Evolutionary conservation across 176 grass and related monocot genomes (phyloP), one percentile per base, ranked within the genome.

Genomic region (Zea luxurians): DNA sequence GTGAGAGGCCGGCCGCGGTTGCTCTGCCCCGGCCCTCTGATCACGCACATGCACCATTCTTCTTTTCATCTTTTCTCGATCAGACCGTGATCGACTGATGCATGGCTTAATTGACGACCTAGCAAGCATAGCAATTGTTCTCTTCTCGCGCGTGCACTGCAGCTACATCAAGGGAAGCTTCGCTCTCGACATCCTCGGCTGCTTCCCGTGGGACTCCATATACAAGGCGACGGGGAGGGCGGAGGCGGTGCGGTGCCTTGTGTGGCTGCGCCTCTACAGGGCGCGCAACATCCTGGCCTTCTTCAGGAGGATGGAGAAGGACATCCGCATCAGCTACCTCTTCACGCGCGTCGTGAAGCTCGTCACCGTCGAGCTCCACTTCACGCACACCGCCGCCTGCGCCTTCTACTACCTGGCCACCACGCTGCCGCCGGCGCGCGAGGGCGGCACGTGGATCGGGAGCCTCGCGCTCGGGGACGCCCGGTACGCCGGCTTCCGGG

Each of bases 321-420:
- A 97, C 80, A 92, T 97, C 70, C 87, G 91, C 27, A 86, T 97
- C 75, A 94, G 89, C 86, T 97, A 94, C 80, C 87, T 94, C 18
- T 87, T 93, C 86, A 97, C 94, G 35, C 84, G 94, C 73, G 90
- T 94, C 21, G 87, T 86, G 2, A 97, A 94, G 91, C 87, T 97
- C 20, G 61, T 93, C 71, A 97, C 87, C 41, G 94, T 92, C 4
- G 94, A 97, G 82, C 73, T 97, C 59, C 91, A 97, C 77, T 94
- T 81, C 89, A 92, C 89, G 11, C 94, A 97, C 92, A 92, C 77
- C 38, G 94, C 91, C 47, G 94, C 94, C 61, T 94, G 91, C 66
- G 48, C 90, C 74, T 97, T 97, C 85, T 92, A 97, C 65, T 97
- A 97, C 83, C 88, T 97, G 18, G 94, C 94, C 62, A 92, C 91